phyloP scores from a whole-genome alignment of 1,284 basidiomycete species.

The Leucoagaricus sp. region DNA sequence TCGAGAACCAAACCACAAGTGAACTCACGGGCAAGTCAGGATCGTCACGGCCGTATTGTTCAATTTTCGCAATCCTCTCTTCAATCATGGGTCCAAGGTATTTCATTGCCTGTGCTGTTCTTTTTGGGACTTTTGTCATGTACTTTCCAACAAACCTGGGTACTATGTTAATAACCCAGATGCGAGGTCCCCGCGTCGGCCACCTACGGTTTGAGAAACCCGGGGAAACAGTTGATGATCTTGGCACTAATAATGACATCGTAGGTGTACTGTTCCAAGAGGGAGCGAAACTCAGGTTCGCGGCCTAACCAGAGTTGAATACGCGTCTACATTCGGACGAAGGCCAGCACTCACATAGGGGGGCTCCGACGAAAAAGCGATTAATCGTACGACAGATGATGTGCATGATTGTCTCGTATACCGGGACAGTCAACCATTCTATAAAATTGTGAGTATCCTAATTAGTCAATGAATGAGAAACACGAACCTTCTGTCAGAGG shows the following conservation, averaged over 20 bases:
- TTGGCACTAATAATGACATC: constrained; percentile 30
- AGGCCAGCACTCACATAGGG: constrained; percentile 31
- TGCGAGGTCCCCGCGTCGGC: neutral
- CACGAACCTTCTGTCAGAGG: constrained; percentile 9
- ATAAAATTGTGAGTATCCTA: neutral
- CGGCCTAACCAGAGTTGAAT: constrained; percentile 38
- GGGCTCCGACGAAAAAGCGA: constrained; percentile 38
- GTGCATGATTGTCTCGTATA: constrained; percentile 33
- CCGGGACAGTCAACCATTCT: constrained; percentile 44
- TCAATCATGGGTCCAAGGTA: constrained; percentile 41
- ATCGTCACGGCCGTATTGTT: constrained; percentile 32
- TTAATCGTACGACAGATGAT: constrained; percentile 42
- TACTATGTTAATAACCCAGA: neutral
- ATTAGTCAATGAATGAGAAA: neutral
- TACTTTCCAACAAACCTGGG: constrained; percentile 28
- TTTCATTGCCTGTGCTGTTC: constrained; percentile 27
- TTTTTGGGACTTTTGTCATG: constrained; percentile 26
- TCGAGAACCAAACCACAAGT: neutral
- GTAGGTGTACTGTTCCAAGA: constrained; percentile 40
- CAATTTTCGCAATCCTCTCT: constrained; percentile 36
- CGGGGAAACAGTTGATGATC: constrained; percentile 38
- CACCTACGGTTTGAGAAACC: constrained; percentile 41
- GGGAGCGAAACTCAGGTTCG: constrained; percentile 36
- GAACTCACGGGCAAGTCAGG: constrained; percentile 24
- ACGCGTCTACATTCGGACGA: no score